Conservation (phyloP, 208 protist genomes). For the Kentomonas sorsogonicus region DNA sequence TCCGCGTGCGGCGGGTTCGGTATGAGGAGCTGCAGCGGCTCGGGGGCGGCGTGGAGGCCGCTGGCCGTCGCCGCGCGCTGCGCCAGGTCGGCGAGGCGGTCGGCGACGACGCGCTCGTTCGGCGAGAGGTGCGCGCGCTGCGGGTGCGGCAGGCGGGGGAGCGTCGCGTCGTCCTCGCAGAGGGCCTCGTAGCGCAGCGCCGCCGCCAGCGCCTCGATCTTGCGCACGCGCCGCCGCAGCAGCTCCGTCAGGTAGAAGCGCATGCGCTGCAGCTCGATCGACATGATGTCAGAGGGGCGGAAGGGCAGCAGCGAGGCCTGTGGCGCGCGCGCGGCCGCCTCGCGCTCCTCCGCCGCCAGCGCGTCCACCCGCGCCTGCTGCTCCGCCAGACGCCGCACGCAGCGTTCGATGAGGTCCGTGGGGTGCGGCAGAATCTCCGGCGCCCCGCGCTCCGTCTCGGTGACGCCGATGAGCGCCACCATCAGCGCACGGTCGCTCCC, state of each 20-base stretch:
- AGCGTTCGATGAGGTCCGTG: slow-evolving; percentile 32
- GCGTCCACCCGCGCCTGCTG: slow-evolving; percentile 31
- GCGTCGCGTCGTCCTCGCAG: neutral
- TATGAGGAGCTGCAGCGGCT: slow-evolving; percentile 51
- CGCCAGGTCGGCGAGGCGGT: slow-evolving; percentile 46
- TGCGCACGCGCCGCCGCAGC: slow-evolving; percentile 71
- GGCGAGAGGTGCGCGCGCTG: slow-evolving; percentile 47
- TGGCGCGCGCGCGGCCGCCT: slow-evolving; percentile 12
- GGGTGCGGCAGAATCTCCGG: slow-evolving; percentile 83
- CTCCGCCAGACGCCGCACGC: slow-evolving; percentile 33
- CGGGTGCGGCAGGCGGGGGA: slow-evolving; percentile 30
- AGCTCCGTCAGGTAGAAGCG: slow-evolving; percentile 83
- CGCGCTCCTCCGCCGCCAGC: slow-evolving; percentile 41
- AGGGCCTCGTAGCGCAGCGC: slow-evolving; percentile 66
- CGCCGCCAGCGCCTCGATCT: slow-evolving; percentile 64
- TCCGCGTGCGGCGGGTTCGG: slow-evolving; percentile 64
- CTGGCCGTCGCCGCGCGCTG: slow-evolving; percentile 35
- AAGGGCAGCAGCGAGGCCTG: slow-evolving; percentile 67
- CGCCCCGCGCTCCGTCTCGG: slow-evolving; percentile 71
- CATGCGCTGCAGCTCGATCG: slow-evolving; percentile 66
- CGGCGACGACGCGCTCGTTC: slow-evolving; percentile 67
- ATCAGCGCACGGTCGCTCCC: slow-evolving; percentile 16
- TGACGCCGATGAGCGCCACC: slow-evolving; percentile 56
- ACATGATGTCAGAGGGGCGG: slow-evolving; percentile 69
- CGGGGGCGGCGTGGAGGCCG: slow-evolving; percentile 54